Evolutionary conservation across 164 flowering plant species (phyloP).

Genomic region (Malania oleifera): DNA sequence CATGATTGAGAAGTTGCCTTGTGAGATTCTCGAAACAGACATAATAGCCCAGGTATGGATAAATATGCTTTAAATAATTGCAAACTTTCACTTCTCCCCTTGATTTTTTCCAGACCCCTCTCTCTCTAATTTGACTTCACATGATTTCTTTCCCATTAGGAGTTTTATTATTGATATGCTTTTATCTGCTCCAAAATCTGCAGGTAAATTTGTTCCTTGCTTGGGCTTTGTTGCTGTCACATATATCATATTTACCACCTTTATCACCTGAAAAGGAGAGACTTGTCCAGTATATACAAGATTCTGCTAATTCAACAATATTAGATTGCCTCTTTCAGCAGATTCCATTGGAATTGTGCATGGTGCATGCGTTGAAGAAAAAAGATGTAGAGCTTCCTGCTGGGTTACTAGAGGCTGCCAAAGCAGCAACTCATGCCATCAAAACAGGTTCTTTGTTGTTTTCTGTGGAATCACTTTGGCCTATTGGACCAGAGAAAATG

Average conservation of each 20-base stretch:
- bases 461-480: constrained; percentile 75
- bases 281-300: constrained; percentile 67
- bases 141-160: not conserved
- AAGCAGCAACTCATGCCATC: constrained; percentile 69
- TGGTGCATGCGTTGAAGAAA: constrained; percentile 42
- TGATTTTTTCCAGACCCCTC: not conserved
- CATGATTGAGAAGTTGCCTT: constrained; percentile 54
- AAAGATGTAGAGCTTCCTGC: constrained; percentile 59
- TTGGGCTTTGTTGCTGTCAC: constrained; percentile 81
- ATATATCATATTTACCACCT: constrained; percentile 63
- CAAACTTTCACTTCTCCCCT: not conserved
- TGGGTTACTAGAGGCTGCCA: constrained; percentile 50
- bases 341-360: constrained; percentile 59
- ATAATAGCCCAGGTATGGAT: constrained; percentile 55
- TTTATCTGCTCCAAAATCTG: constrained; percentile 8
- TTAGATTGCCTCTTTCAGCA: constrained; percentile 83
- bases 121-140: not conserved
- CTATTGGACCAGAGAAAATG: constrained; percentile 51
- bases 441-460: constrained; percentile 54
- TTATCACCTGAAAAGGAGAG: constrained; percentile 61
- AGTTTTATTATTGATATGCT: constrained; percentile 1
- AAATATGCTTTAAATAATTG: constrained; percentile 15
- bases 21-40: constrained; percentile 55
- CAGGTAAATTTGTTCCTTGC: constrained; percentile 75
- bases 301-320: constrained; percentile 51